Conservation (phyloP, 1,284 basidiomycete species). For the Ustilago trichophora region DNA sequence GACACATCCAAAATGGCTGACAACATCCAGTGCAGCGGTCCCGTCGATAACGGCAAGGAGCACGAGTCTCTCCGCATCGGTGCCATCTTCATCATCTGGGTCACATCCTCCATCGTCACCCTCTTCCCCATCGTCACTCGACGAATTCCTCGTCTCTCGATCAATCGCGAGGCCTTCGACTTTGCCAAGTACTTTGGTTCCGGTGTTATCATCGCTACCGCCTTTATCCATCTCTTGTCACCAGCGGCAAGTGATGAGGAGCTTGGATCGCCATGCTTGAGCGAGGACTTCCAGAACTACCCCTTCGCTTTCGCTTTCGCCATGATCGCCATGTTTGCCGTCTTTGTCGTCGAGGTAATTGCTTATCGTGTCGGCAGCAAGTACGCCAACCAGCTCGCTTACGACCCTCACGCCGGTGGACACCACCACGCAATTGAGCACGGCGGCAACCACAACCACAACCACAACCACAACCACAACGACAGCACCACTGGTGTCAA, state of each 20-base stretch:
- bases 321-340: conserved; percentile 60
- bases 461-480: conserved; percentile 1
- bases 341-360: conserved; percentile 61
- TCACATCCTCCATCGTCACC: conserved; percentile 72
- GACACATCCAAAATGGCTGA: conserved; percentile 29
- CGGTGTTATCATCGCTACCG: conserved; percentile 76
- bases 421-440: conserved; percentile 62
- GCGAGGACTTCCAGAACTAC: conserved; percentile 50
- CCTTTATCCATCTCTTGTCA: conserved; percentile 68
- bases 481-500: conserved; percentile 6
- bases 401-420: conserved; percentile 61
- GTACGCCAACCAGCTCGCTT: conserved; percentile 51
- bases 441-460: conserved; percentile 15
- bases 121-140: conserved; percentile 83
- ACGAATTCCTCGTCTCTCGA: conserved; percentile 68
- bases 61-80: conserved; percentile 71
- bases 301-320: conserved; percentile 61
- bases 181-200: conserved; percentile 96
- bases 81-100: conserved; percentile 86
- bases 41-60: conserved; percentile 26
- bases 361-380: conserved; percentile 59
- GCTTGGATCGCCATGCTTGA: conserved; percentile 54
- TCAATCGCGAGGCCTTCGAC: conserved; percentile 62
- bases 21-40: conserved; percentile 27
- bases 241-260: conserved; percentile 56